Evolutionary conservation across 257 asterid species (phyloP), one percentile per base, ranked within the genome.

Genomic region (Nicotiana benthamiana): DNA sequence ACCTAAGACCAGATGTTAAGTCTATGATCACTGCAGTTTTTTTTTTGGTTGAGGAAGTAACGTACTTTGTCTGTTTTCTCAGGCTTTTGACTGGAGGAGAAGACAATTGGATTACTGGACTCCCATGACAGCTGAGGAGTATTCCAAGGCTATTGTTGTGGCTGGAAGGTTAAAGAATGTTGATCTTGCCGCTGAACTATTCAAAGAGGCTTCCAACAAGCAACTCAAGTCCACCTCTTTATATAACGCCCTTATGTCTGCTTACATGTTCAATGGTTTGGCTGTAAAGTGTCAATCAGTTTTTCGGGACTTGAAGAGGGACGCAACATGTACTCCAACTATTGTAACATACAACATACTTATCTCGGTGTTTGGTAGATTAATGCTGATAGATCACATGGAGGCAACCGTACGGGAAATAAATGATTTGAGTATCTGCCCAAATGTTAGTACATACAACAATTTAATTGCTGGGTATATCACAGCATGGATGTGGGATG

Each of bases 31-130:
- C 56, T 15, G 64, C 67, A 22, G 22, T 56, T 20, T 28, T 32
- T 56, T 32, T 56, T 6, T 63, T 62, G 2, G 6, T 24, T 5
- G 10, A 11, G 16, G 75, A 75, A 78, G 52, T 61, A 30, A 60
- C 65, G 43, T 77, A 78, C 62, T 75, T 80, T 54, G 66, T 28
- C 61, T 83, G 75, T 24, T 59, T 79, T 80, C 15, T 81, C 88
- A 96, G 99, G 93, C 93, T 81, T 80, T 96, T 32, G 84, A 82
- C 66, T 96, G 98, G 99, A 91, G 99, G 87, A 92, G 97, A 87
- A 85, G 86, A 48, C 92, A 87, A 67, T 22, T 85, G 48, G 91
- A 93, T 84, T 79, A 51, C 76, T 79, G 79, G 6, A 88, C 91
- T 80, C 96, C 97, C 28, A 88, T 93, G 93, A 85, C 90, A 32